These are phyloP conservation scores for Geotrichum citri-aurantii DNA, from an alignment of 1,139 yeast genomes.

Conservation along the genomic window DNA sequence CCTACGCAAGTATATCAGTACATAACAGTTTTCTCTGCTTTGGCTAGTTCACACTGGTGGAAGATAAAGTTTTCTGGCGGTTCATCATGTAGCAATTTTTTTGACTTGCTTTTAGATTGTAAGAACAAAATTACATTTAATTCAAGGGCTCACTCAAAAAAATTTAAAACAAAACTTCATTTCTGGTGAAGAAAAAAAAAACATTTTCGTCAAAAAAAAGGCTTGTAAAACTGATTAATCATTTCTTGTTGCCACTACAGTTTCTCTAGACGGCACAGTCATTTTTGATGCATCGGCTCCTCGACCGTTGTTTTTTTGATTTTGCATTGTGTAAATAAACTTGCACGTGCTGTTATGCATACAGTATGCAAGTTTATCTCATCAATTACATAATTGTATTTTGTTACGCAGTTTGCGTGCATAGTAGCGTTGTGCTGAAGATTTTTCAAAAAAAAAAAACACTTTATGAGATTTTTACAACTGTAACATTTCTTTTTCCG, in stretches of 20 bases:
- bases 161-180: no score
- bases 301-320: not conserved
- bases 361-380: not conserved
- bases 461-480: not conserved
- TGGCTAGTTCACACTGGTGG: not conserved
- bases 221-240: no score
- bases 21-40: not conserved
- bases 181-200: no score
- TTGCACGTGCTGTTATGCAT: not conserved
- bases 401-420: not conserved
- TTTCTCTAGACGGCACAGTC: no score
- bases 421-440: not conserved
- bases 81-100: no score
- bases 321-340: not conserved
- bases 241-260: no score
- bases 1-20: no score
- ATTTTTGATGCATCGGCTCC: not conserved
- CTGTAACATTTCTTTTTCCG: not conserved
- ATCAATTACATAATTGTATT: not conserved
- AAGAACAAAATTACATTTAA: no score
- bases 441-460: not conserved
- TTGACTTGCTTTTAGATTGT: no score
- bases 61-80: not conserved
- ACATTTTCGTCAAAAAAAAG: no score
- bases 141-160: no score